Percentiles rank a stretch among this genome's conserved stretches.
phyloP scores from a whole-genome alignment of 2,329 filamentous ascomycete genomes.

The Polytolypa hystricis region DNA sequence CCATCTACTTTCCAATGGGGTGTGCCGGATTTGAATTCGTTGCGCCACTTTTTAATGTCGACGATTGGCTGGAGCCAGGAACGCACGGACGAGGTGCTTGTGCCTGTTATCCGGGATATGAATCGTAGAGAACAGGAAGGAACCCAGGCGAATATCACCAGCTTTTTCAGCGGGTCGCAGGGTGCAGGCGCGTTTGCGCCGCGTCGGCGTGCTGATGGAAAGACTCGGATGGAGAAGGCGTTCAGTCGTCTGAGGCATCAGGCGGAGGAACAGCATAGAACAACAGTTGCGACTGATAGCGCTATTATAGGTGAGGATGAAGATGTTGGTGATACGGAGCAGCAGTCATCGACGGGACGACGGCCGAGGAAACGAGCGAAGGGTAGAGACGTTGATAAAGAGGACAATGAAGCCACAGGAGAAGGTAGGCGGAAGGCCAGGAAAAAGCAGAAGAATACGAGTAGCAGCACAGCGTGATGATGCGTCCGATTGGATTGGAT shows the following conservation, averaged over 20 bases:
- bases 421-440: neutral
- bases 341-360: constrained; percentile 5
- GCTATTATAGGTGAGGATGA: constrained; percentile 4
- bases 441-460: constrained; percentile 2
- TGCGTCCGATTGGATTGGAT: neutral
- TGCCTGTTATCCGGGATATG: constrained; percentile 93
- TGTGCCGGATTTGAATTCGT: constrained; percentile 77
- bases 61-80: constrained; percentile 91
- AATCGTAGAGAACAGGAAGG: constrained; percentile 79
- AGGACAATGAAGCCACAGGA: neutral
- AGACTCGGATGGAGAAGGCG: constrained; percentile 66
- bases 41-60: constrained; percentile 74
- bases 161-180: constrained; percentile 63
- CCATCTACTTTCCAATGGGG: constrained; percentile 86
- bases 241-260: constrained; percentile 55
- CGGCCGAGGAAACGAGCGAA: neutral
- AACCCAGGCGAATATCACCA: constrained; percentile 93
- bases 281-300: neutral
- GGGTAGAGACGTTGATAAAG: neutral
- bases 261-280: constrained; percentile 24
- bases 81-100: constrained; percentile 85
- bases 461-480: neutral
- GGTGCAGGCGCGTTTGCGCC: constrained; percentile 57
- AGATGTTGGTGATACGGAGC: constrained; percentile 6
- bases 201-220: constrained; percentile 48